A percentile compares a stretch with the other conserved stretches of the same genome.
Evolutionary conservation across 805 yeast genomes (phyloP).

Genomic region (Teunomyces aglyptinius): DNA sequence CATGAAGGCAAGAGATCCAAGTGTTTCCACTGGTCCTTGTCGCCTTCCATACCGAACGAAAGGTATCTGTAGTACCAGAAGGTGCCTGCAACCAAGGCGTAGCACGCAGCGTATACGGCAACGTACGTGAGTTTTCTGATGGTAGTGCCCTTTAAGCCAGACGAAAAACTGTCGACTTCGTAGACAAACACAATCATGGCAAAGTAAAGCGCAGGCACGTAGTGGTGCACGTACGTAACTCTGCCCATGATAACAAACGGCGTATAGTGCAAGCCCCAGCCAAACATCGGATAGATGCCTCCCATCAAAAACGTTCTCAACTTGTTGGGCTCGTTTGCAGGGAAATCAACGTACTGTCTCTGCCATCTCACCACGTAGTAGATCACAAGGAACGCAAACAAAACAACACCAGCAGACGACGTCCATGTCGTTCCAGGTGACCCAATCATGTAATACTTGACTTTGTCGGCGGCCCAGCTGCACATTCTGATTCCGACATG

Average conservation of each 20-base stretch:
- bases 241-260: slow-evolving; percentile 95
- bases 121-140: slow-evolving; percentile 14
- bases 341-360: slow-evolving; percentile 63
- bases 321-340: slow-evolving; percentile 39
- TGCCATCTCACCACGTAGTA: slow-evolving; percentile 57
- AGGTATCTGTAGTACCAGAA: slow-evolving; percentile 45
- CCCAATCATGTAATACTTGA: slow-evolving; percentile 66
- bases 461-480: slow-evolving; percentile 59
- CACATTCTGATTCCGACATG: slow-evolving; percentile 74
- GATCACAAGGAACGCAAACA: slow-evolving; percentile 48
- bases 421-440: slow-evolving; percentile 73
- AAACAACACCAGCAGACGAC: slow-evolving; percentile 58
- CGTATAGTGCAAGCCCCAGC: slow-evolving; percentile 85
- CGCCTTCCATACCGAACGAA: slow-evolving; percentile 46
- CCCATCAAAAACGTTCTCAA: slow-evolving; percentile 59
- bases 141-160: slow-evolving; percentile 18
- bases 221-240: slow-evolving; percentile 95
- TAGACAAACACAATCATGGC: slow-evolving; percentile 78
- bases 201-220: slow-evolving; percentile 92
- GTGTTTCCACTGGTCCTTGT: slow-evolving; percentile 37
- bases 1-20: slow-evolving; percentile 40
- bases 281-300: slow-evolving; percentile 81
- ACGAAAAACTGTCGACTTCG: slow-evolving; percentile 49
- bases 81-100: slow-evolving; percentile 32
- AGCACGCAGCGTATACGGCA: slow-evolving; percentile 23